These are phyloP conservation scores for Xylariaceae sp. DNA, from an alignment of 2,329 filamentous ascomycete species.

Conservation along the genomic window DNA sequence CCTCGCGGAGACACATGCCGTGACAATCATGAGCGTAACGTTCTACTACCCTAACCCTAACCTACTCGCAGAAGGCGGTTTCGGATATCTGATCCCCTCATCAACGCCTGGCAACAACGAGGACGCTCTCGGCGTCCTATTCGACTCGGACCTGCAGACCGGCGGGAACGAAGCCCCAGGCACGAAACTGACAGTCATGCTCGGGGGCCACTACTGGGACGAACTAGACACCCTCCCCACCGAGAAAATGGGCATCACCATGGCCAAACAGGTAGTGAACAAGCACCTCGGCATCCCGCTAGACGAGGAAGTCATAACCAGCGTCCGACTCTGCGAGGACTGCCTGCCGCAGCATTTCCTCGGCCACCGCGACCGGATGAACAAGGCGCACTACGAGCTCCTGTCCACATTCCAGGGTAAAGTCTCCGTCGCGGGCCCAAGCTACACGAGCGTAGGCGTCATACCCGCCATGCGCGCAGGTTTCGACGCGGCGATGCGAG, in stretches of 20 bases:
- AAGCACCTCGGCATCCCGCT: conserved; percentile 69
- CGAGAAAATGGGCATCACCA: conserved; percentile 60
- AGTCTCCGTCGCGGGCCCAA: conserved; percentile 60
- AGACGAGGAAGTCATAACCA: conserved; percentile 56
- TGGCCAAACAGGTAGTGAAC: conserved; percentile 66
- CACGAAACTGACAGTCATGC: conserved; percentile 89
- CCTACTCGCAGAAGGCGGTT: conserved; percentile 63
- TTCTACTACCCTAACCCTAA: conserved; percentile 69
- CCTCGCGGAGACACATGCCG: conserved; percentile 55
- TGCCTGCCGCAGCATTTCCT: conserved; percentile 91
- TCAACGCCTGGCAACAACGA: conserved; percentile 75
- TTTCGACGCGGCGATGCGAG: conserved; percentile 39
- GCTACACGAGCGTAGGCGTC: conserved; percentile 50
- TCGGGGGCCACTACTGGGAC: conserved; percentile 92
- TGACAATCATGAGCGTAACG: conserved; percentile 89
- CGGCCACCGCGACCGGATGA: conserved; percentile 66
- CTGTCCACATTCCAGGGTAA: conserved; percentile 54
- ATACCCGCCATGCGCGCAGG: conserved; percentile 49
- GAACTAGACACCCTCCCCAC: conserved; percentile 55
- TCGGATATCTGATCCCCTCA: conserved; percentile 88
- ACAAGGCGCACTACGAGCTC: conserved; percentile 52
- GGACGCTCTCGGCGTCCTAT: conserved; percentile 83
- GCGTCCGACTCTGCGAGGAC: conserved; percentile 56
- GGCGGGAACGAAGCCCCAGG: conserved; percentile 41
- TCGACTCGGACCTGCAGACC: conserved; percentile 65